Evolutionary conservation across 345 rosid genomes (phyloP).

Genomic region (Xanthoceras sorbifolium): DNA sequence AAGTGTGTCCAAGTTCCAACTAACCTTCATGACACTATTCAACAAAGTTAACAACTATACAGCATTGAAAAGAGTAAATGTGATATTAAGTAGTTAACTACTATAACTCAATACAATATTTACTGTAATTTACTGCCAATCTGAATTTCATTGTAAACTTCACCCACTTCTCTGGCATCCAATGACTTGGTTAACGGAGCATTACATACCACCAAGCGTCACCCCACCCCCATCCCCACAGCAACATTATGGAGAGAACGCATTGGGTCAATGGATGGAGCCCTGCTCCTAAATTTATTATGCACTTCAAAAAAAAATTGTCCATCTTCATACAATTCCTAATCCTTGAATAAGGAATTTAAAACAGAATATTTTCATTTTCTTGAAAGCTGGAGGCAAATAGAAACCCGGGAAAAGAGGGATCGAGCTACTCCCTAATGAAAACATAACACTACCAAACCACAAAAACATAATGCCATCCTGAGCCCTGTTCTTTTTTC

Average conservation of each 20-base stretch:
- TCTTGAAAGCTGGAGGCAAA: neutral
- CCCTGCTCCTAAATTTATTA: neutral
- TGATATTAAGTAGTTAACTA: neutral
- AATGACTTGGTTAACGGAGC: neutral
- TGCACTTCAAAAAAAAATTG: neutral
- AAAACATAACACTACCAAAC: neutral
- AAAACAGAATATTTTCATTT: neutral
- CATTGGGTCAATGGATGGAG: neutral
- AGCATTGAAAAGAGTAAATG: neutral
- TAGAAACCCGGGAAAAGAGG: neutral
- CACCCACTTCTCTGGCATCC: neutral
- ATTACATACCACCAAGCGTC: neutral
- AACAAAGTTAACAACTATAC: conserved; percentile 43
- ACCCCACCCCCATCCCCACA: neutral
- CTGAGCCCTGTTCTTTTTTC: neutral
- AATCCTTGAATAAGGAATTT: neutral
- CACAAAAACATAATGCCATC: neutral
- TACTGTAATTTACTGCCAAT: neutral
- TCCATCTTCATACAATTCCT: neutral
- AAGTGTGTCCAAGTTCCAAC: conserved; percentile 89
- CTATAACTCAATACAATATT: neutral
- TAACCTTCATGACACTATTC: conserved; percentile 82
- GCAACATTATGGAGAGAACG: neutral
- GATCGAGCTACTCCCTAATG: neutral
- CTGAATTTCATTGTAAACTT: neutral